phyloP scores from a whole-genome alignment of 768 basidiomycete genomes.

The Flagelloscypha sp. region DNA sequence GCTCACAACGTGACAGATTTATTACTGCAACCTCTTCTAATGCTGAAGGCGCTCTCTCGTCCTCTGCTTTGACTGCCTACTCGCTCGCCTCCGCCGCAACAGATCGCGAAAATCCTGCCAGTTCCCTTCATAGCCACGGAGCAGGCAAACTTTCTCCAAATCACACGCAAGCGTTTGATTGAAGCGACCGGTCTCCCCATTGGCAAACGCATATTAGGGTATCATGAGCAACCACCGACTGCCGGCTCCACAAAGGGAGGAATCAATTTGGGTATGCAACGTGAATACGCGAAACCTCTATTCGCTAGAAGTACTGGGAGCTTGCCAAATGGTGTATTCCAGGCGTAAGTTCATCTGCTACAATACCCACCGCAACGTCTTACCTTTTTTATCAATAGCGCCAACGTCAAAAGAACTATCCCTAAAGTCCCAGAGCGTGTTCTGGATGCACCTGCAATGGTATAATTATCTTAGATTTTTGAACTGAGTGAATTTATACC shows the following conservation, averaged over 20 bases:
- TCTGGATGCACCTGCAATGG: slow-evolving; percentile 87
- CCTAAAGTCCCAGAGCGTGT: slow-evolving; percentile 87
- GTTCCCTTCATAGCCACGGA: slow-evolving; percentile 55
- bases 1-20: slow-evolving; percentile 9
- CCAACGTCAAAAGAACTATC: slow-evolving; percentile 68
- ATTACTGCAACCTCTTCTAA: slow-evolving; percentile 5
- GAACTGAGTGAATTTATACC: too few relatives aligned
- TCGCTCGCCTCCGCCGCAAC: slow-evolving; percentile 51
- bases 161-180: slow-evolving; percentile 70
- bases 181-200: slow-evolving; percentile 69
- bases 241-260: slow-evolving; percentile 79
- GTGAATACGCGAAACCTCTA: slow-evolving; percentile 68
- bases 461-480: too few relatives aligned
- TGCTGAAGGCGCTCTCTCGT: slow-evolving; percentile 38
- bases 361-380: too few relatives aligned
- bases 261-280: slow-evolving; percentile 64
- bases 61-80: slow-evolving; percentile 59
- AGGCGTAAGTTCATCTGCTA: too few relatives aligned
- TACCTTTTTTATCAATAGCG: too few relatives aligned
- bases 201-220: slow-evolving; percentile 78
- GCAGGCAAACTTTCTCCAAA: slow-evolving; percentile 60
- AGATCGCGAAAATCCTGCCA: slow-evolving; percentile 48
- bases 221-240: slow-evolving; percentile 77
- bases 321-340: too few relatives aligned
- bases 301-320: slow-evolving; percentile 60